Evolutionary conservation across 495 filamentous ascomycete species (phyloP), one percentile per base, ranked within the genome.

Genomic region (Delitschia confertaspora): DNA sequence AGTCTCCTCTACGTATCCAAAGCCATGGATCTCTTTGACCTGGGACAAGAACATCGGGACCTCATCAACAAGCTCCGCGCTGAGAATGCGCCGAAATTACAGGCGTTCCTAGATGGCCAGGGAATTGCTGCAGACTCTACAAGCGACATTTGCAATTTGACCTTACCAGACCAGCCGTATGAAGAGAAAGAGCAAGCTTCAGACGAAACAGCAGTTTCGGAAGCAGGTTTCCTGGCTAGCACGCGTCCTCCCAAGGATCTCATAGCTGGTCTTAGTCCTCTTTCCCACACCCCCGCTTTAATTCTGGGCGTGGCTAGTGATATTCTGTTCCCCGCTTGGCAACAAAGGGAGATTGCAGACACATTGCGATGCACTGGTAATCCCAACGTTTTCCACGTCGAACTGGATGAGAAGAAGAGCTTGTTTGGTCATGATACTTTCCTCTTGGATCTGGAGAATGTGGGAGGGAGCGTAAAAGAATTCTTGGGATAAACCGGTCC

Each of bases 351-450:
- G 64, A 79, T 96, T 49, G 93, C 91, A 2, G 78, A 86, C 57
- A 82, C 93, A 1, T 64, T 99, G 51, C 73, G 78, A 39, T 71
- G 69, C 21, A 71, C 72, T 0, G 91, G 93, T 2, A 96, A 94
- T 54, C 65, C 71, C 41, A 76, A 65, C 7, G 87, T 96, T 1
- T 78, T 78, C 39, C 87, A 99, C 65, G 72, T 87, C 6, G 93
- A 99, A 60, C 66, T 96, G 20, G 91, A 87, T 29, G 87, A 94
- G 64, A 88, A 95, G 62, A 69, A 85, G 45, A 93, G 86, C 38
- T 52, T 93, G 45, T 99, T 96, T 58, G 91, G 91, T 4, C 91
- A 99, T 60, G 91, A 99, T 58, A 96, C 88, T 2, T 99, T 99
- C 56, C 66, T 99, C 45, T 65, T 99, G 16, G 91, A 99, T 62